phyloP scores from a whole-genome alignment of 768 basidiomycete genomes.

The Pholiota conissans region DNA sequence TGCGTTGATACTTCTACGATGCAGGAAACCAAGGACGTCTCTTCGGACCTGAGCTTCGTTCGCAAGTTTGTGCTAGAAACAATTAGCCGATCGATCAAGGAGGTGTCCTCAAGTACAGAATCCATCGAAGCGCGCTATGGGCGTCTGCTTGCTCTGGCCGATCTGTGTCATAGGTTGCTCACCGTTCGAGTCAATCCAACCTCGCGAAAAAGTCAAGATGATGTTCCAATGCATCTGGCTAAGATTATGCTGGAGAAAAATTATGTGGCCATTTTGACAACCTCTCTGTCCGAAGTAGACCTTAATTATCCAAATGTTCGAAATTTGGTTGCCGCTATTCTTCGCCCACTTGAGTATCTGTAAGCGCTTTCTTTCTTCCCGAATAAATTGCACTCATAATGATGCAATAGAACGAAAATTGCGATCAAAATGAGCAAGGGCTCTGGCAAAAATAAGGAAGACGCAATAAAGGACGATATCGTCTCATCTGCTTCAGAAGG shows the following conservation, averaged over 20 bases:
- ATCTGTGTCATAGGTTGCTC: conserved; percentile 86
- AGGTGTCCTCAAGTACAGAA: conserved; percentile 56
- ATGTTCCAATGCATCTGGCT: conserved; percentile 87
- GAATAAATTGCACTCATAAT: conserved; percentile 13
- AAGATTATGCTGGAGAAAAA: conserved; percentile 99
- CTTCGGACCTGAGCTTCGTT: conserved; percentile 80
- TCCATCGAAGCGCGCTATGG: conserved; percentile 80
- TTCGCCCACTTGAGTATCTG: conserved; percentile 90
- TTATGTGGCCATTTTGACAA: conserved; percentile 87
- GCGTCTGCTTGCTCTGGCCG: conserved; percentile 80
- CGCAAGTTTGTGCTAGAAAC: conserved; percentile 91
- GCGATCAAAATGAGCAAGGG: conserved; percentile 98
- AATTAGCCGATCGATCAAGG: conserved; percentile 84
- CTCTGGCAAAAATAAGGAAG: conserved; percentile 66
- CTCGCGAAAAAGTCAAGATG: conserved; percentile 57
- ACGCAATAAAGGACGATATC: conserved; percentile 45
- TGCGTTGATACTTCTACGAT: conserved; percentile 79
- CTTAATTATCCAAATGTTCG: conserved; percentile 93
- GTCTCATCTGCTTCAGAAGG: conserved; percentile 53
- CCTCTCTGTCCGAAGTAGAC: conserved; percentile 87
- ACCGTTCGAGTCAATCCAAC: conserved; percentile 69
- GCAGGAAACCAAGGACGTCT: conserved; percentile 73
- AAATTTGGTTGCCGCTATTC: conserved; percentile 79
- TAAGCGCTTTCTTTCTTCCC: conserved; percentile 36
- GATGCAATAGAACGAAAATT: conserved; percentile 76